Percentiles rank a stretch among this genome's conserved stretches.
phyloP scores from a whole-genome alignment of 75 land plant genomes.

The Pinus tabuliformis region DNA sequence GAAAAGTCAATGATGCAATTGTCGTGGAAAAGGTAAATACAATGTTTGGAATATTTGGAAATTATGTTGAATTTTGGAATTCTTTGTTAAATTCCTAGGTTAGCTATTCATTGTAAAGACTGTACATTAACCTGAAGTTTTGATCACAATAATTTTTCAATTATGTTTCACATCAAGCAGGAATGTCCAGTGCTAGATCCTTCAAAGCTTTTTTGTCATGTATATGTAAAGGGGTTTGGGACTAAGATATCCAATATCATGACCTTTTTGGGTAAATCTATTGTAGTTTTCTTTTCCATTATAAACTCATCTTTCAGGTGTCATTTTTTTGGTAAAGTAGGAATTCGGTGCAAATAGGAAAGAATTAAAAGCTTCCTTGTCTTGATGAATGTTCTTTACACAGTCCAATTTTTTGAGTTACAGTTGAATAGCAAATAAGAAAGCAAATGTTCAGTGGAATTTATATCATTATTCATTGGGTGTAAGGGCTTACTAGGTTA shows the following conservation, averaged over 20 bases:
- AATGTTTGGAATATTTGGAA: neutral
- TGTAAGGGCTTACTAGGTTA: neutral
- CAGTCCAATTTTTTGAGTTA: neutral
- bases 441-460: neutral
- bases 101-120: conserved; percentile 2
- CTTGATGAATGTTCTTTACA: conserved; percentile 25
- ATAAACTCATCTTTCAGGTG: neutral
- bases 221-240: conserved; percentile 75
- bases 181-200: conserved; percentile 88
- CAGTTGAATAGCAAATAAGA: neutral
- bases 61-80: neutral
- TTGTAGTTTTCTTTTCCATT: neutral
- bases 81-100: neutral
- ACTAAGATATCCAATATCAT: conserved; percentile 45
- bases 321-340: conserved; percentile 26
- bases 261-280: neutral
- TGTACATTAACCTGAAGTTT: neutral
- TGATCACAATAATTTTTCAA: neutral
- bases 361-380: conserved; percentile 56
- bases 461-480: neutral
- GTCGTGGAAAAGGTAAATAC: conserved; percentile 82
- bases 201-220: conserved; percentile 73
- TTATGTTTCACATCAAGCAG: conserved; percentile 36
- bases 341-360: conserved; percentile 81
- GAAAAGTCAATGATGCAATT: conserved; percentile 93